Evolutionary conservation across 2,329 filamentous ascomycete species (phyloP).

Genomic region (Curvularia hawaiiensis): DNA sequence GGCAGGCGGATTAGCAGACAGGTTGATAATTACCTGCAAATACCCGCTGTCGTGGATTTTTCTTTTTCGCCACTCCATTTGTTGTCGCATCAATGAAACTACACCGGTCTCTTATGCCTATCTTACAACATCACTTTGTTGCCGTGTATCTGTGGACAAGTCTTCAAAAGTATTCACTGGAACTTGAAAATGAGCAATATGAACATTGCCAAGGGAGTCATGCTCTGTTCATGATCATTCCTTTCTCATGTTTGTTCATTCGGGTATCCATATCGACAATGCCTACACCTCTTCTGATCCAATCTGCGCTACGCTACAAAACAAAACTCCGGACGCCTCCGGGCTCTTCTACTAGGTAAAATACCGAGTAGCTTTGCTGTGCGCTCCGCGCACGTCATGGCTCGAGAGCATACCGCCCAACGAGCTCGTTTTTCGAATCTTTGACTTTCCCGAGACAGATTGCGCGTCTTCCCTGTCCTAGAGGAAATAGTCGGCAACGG

Average conservation of each 20-base stretch:
- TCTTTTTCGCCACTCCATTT: neutral
- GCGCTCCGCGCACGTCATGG: neutral
- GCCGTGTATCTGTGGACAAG: neutral
- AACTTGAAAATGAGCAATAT: neutral
- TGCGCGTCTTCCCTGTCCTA: conserved; percentile 28
- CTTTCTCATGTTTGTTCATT: neutral
- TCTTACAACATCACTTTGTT: neutral
- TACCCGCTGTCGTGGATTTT: neutral
- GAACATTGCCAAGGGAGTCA: neutral
- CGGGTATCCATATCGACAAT: conserved; percentile 7
- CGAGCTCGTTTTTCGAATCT: neutral
- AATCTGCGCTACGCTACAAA: neutral
- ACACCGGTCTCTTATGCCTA: neutral
- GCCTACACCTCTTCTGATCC: neutral
- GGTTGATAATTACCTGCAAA: neutral
- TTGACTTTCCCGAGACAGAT: neutral
- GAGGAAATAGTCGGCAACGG: conserved; percentile 95
- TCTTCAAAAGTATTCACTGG: neutral
- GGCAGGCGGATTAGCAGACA: neutral
- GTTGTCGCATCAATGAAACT: neutral
- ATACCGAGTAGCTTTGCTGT: neutral
- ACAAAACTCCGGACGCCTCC: conserved; percentile 7
- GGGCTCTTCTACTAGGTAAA: conserved; percentile 8
- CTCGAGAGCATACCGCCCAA: neutral
- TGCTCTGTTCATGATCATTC: neutral